A percentile compares a stretch with the other conserved stretches of the same genome.
Conservation (phyloP, 768 basidiomycete species). For the Inosperma sp. region DNA sequence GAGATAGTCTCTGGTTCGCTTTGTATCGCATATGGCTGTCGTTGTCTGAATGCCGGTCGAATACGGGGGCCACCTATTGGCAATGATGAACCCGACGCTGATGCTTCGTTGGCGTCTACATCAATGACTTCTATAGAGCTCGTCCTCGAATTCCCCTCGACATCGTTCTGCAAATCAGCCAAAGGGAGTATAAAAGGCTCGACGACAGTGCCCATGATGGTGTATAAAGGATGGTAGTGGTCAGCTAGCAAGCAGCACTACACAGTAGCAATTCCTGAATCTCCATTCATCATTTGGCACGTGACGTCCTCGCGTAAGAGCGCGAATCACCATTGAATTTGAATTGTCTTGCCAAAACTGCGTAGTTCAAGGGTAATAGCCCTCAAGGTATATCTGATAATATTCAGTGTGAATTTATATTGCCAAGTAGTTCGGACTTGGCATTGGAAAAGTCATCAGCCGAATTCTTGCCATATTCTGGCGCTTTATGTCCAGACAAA, state of each 20-base stretch:
- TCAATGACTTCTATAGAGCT: conserved; percentile 42
- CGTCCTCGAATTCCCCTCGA: conserved; percentile 18
- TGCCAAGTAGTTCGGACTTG: background rate
- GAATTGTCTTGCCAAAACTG: background rate
- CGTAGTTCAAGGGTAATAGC: background rate
- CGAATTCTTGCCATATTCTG: background rate
- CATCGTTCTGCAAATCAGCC: conserved; percentile 17
- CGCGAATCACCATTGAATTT: background rate
- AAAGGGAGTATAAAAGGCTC: conserved; percentile 27
- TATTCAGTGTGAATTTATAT: background rate
- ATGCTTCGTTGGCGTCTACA: conserved; percentile 35
- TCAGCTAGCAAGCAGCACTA: conserved; percentile 18
- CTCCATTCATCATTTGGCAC: background rate
- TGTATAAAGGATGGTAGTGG: conserved; percentile 19
- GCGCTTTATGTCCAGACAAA: background rate
- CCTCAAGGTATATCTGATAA: background rate
- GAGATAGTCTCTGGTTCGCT: too few species aligned
- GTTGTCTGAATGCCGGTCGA: conserved; percentile 8
- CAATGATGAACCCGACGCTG: conserved; percentile 9
- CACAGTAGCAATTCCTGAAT: background rate
- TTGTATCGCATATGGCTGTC: too few species aligned
- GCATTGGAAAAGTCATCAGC: background rate
- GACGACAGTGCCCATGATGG: conserved; percentile 30
- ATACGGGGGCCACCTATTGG: conserved; percentile 1
- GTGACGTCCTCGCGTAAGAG: conserved; percentile 3